Evolutionary conservation across 192 early-diverging fungal genomes (phyloP).

Genomic region (Coemansia sp.): DNA sequence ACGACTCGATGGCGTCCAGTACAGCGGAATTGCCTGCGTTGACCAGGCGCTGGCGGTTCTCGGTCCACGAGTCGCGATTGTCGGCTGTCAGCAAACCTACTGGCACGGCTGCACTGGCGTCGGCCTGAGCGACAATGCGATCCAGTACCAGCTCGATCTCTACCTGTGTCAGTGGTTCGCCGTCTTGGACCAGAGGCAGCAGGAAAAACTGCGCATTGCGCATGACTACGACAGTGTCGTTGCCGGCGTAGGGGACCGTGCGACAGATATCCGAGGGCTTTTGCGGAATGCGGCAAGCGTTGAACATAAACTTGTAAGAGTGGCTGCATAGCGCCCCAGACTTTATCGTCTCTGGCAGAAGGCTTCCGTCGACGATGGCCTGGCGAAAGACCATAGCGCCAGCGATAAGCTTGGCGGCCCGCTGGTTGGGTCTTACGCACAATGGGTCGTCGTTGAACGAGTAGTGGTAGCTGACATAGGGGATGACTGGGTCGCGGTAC

Average conservation of each 20-base stretch:
- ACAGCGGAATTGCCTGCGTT: constrained; percentile 64
- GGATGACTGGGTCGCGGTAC: constrained; percentile 95
- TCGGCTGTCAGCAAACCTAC: constrained; percentile 88
- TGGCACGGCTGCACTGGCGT: constrained; percentile 60
- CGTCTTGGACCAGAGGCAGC: constrained; percentile 64
- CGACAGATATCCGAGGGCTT: constrained; percentile 81
- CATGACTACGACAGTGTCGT: constrained; percentile 80
- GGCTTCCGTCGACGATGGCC: constrained; percentile 64
- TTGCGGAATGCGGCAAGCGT: constrained; percentile 86
- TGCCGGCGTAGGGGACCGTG: constrained; percentile 62
- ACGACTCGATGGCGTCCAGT: constrained; percentile 83
- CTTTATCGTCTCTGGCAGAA: constrained; percentile 80
- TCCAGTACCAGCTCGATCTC: constrained; percentile 78
- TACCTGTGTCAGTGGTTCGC: constrained; percentile 56
- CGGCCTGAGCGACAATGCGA: constrained; percentile 66
- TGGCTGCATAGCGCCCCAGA: constrained; percentile 76
- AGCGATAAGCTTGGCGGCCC: constrained; percentile 82
- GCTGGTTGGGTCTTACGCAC: constrained; percentile 65
- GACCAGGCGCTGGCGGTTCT: constrained; percentile 65
- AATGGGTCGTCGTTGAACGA: constrained; percentile 82
- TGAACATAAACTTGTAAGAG: constrained; percentile 97
- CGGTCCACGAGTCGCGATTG: constrained; percentile 90
- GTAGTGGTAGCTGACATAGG: constrained; percentile 96
- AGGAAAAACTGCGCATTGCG: constrained; percentile 87
- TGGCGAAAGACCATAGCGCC: constrained; percentile 84